Conservation (phyloP, 2,329 filamentous ascomycete species). For the Alternaria arbusti region DNA sequence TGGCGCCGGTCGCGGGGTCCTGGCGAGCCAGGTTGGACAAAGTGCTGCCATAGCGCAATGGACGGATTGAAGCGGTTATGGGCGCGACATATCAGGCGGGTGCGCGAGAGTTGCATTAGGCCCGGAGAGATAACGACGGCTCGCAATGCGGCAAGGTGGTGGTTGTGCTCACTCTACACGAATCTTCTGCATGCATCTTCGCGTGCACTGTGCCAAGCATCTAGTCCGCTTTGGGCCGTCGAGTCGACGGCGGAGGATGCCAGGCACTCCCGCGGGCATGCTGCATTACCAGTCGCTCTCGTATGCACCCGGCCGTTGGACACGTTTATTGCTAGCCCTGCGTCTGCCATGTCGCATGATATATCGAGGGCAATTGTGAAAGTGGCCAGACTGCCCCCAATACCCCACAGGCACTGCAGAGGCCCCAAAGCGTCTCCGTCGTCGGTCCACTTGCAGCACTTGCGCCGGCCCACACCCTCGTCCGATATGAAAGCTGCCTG, state of each 20-base stretch:
- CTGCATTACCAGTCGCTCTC: conserved; percentile 9
- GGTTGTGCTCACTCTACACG: not conserved
- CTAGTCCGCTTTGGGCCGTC: conserved; percentile 18
- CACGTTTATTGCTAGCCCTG: conserved; percentile 1
- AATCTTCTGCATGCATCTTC: conserved; percentile 4
- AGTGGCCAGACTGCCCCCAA: conserved; percentile 1
- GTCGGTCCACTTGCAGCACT: conserved; percentile 8
- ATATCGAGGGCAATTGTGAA: not conserved
- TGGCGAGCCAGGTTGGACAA: conserved; percentile 26
- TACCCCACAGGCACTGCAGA: not conserved
- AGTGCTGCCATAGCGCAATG: conserved; percentile 43
- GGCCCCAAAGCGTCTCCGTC: not conserved
- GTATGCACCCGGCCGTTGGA: not conserved
- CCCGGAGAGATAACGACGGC: conserved; percentile 14
- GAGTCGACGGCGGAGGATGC: conserved; percentile 5
- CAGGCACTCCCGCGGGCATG: conserved; percentile 24
- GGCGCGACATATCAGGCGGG: conserved; percentile 40
- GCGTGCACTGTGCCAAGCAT: conserved; percentile 20
- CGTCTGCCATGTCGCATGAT: not conserved
- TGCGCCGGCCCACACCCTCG: conserved; percentile 11
- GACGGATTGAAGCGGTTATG: conserved; percentile 42
- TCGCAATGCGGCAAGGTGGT: conserved; percentile 2
- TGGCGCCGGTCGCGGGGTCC: conserved; percentile 21
- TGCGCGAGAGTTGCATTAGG: conserved; percentile 34
- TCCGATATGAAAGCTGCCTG: conserved; percentile 16